Evolutionary conservation across 163 green algal genomes (phyloP).

Genomic region (Coccomyxa subellipsoidea): DNA sequence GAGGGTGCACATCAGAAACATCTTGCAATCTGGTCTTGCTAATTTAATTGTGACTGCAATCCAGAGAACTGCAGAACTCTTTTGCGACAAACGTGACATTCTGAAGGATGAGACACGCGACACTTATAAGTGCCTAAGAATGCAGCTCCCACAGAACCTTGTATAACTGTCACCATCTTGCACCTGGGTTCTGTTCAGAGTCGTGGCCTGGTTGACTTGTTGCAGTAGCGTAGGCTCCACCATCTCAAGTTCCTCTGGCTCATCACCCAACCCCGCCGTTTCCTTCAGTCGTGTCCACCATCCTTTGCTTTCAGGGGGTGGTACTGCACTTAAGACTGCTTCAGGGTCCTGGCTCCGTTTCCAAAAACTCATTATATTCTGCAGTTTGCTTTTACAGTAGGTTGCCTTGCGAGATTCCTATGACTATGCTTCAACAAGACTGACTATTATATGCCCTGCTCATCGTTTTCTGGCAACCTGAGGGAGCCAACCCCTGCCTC

Average conservation of each 20-base stretch:
- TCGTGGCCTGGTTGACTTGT: constrained; percentile 46
- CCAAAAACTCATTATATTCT: not conserved
- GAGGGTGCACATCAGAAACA: not conserved
- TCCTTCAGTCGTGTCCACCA: not conserved
- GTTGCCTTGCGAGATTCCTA: too few species aligned
- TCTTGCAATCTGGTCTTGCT: not conserved
- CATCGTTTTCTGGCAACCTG: too few species aligned
- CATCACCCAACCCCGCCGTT: not conserved
- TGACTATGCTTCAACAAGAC: too few species aligned
- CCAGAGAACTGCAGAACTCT: too few species aligned
- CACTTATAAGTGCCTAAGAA: not conserved
- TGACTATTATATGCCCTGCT: too few species aligned
- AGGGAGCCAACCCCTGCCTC: too few species aligned
- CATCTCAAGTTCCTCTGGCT: not conserved
- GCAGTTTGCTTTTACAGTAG: too few species aligned
- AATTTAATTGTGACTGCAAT: too few species aligned
- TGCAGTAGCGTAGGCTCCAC: constrained; percentile 32
- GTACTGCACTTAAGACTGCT: not conserved
- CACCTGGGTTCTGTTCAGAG: constrained; percentile 35
- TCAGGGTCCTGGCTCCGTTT: not conserved
- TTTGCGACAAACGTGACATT: too few species aligned
- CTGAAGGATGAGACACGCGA: too few species aligned
- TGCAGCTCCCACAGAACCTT: not conserved
- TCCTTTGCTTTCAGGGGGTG: not conserved
- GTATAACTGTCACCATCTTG: not conserved